Evolutionary conservation across 2,329 filamentous ascomycete species (phyloP).

Genomic region (Chrysoporthe austroafricana): DNA sequence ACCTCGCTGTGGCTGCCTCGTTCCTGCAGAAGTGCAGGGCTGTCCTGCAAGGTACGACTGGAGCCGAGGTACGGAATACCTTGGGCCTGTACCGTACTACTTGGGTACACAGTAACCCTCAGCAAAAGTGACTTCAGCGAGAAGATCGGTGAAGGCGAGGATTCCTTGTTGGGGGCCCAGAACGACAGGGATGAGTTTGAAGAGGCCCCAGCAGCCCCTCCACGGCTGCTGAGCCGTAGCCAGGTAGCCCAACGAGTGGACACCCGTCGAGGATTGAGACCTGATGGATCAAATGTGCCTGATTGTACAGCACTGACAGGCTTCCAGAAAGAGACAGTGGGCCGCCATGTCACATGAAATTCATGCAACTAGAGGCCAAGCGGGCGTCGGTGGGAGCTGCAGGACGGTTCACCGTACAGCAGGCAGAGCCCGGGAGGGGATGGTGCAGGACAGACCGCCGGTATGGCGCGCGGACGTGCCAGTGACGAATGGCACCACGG

Average conservation of each 20-base stretch:
- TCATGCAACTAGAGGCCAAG: conserved; percentile 26
- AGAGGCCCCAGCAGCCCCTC: conserved; percentile 18
- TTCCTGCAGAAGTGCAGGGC: conserved; percentile 22
- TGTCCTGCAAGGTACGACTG: conserved; percentile 21
- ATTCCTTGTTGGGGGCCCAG: conserved; percentile 4
- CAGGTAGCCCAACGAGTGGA: not conserved
- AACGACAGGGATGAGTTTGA: conserved; percentile 20
- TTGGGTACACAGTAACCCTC: conserved; percentile 10
- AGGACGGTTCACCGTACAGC: conserved; percentile 11
- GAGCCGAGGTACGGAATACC: conserved; percentile 13
- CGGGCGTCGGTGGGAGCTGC: conserved; percentile 11
- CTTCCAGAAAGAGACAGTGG: conserved; percentile 28
- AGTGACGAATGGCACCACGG: not conserved
- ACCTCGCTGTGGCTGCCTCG: conserved; percentile 3
- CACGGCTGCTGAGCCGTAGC: conserved; percentile 9
- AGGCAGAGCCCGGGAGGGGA: conserved; percentile 1
- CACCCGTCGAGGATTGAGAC: conserved; percentile 15
- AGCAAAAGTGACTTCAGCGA: conserved; percentile 16
- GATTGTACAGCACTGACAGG: conserved; percentile 21
- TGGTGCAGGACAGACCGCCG: conserved; percentile 14
- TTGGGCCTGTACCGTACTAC: conserved; percentile 2
- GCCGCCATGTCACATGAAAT: conserved; percentile 24
- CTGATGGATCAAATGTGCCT: conserved; percentile 23
- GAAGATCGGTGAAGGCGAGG: conserved; percentile 28
- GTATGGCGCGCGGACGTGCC: not conserved